Base-by-base conservation (phyloP, 768 basidiomycete species). In the Mycena galopus region DNA sequence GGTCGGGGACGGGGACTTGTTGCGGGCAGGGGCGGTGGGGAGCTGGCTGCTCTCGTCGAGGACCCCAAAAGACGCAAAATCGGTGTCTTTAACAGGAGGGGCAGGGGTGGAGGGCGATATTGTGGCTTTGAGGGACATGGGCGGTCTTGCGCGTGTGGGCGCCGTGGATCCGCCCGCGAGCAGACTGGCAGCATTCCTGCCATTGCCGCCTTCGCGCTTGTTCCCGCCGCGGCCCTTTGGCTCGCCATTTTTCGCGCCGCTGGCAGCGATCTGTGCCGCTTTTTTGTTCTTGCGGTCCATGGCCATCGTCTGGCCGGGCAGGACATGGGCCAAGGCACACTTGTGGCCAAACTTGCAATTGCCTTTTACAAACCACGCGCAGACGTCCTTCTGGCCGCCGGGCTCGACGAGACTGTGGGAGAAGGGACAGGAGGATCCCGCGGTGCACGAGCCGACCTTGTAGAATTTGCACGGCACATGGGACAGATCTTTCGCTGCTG, bases 221-320 rank as follows among this genome's bases (percentile, higher is more conserved):
- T 84, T 77, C 64, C 82, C 73, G 58, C 84, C 78, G 55, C 83
- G 73, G 8, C 81, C 77, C 61, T 80, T 81, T 27, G 80, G 80
- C 12, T 80, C 82, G 12, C 78, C 61, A 7, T 81, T 77, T 16
- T 79, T 84, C 8, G 85, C 84, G 4, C 83, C 82, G 47, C 85
- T 87, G 0, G 89, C 88, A 4, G 92, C 90, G 33, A 88, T 80
- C 77, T 95, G 94, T 0, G 95, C 95, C 17, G 94, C 92, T 80
- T 95, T 95, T 86, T 98, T 98, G 86, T 99, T 98, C 88, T 98
- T 97, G 76, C 96, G 86, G 79, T 99, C 97, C 95, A 97, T 97
- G 9, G 93, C 89, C 91, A 97, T 93, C 78, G 88, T 92, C 84
- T 99, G 96, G 11, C 97, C 97, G 1, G 97, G 97, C 10, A 96